A percentile compares a stretch with the other conserved stretches of the same genome.
Evolutionary conservation across 306 rosid genomes (phyloP).

Genomic region (Trifolium repens): DNA sequence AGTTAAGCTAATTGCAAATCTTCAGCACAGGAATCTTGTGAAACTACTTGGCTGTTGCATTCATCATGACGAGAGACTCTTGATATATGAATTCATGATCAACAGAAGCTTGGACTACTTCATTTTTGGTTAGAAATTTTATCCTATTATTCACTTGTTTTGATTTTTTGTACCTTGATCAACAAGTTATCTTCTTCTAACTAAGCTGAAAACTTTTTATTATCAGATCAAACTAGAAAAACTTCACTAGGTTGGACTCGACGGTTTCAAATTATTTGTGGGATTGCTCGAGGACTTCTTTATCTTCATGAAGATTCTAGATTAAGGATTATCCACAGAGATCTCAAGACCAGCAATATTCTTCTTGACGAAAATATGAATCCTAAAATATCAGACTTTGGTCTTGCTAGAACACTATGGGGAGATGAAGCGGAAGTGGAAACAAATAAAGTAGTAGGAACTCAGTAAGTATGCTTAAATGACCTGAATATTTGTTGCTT

Average conservation of each 20-base stretch:
- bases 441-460: slow-evolving; percentile 59
- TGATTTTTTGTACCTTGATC: background rate
- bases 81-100: slow-evolving; percentile 69
- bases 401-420: slow-evolving; percentile 54
- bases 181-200: slow-evolving; percentile 13
- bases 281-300: slow-evolving; percentile 57
- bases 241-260: slow-evolving; percentile 43
- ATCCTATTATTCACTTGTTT: background rate
- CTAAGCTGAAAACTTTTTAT: background rate
- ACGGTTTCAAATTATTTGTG: slow-evolving; percentile 57
- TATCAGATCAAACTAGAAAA: slow-evolving; percentile 42
- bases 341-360: slow-evolving; percentile 61
- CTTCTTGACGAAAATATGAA: slow-evolving; percentile 58
- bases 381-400: slow-evolving; percentile 75
- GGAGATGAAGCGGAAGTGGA: slow-evolving; percentile 51
- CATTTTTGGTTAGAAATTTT: slow-evolving; percentile 59
- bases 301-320: slow-evolving; percentile 71
- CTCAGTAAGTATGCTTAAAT: slow-evolving; percentile 53
- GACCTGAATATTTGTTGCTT: background rate
- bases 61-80: slow-evolving; percentile 53
- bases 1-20: slow-evolving; percentile 62
- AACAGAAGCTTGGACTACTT: slow-evolving; percentile 69
- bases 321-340: slow-evolving; percentile 59
- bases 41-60: slow-evolving; percentile 67
- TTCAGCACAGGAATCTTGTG: slow-evolving; percentile 76